Evolutionary conservation across 1,139 yeast species (phyloP), one percentile per base, ranked within the genome.

Genomic region (Saccharomyces hybrid): DNA sequence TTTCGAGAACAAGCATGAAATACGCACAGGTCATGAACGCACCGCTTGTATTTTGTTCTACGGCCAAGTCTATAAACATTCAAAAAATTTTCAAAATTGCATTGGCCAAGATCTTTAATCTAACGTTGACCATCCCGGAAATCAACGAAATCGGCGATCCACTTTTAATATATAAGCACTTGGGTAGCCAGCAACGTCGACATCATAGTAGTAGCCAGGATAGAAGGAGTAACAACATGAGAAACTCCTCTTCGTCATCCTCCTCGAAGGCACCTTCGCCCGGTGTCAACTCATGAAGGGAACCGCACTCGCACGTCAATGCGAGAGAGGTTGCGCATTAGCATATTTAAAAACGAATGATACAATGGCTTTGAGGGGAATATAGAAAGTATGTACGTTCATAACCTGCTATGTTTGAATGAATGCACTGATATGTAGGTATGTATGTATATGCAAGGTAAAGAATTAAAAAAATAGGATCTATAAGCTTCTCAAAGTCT

Each of bases 31-130:
- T 95, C 47, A 91, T 93, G 97, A 84, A 84, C 64, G 88, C 96
- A 0, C 90, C 96, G 14, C 78, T 93, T 52, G 80, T 93, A 9
- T 95, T 93, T 70, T 88, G 96, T 64, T 91, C 98, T 7, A 89
- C 98, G 0, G 84, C 93, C 61, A 95, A 89, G 64, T 88, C 96
- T 3, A 89, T 95, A 61, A 93, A 93, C 64, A 89, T 93, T 16
- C 98, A 93, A 67, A 93, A 91, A 71, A 90, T 93, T 32, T 93
- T 93, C 75, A 95, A 93, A 69, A 84, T 93, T 53, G 87, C 95
- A 44, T 80, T 93, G 51, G 85, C 96, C 47, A 93, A 91, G 69
- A 95, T 96, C 4, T 95, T 93, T 71, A 97, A 90, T 66, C 75
- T 93, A 65, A 84, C 85, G 62, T 76, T 93, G 64, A 86, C 85